These are phyloP conservation scores for Stenocarpella maydis DNA, from an alignment of 2,329 filamentous ascomycete species.

Conservation along the genomic window DNA sequence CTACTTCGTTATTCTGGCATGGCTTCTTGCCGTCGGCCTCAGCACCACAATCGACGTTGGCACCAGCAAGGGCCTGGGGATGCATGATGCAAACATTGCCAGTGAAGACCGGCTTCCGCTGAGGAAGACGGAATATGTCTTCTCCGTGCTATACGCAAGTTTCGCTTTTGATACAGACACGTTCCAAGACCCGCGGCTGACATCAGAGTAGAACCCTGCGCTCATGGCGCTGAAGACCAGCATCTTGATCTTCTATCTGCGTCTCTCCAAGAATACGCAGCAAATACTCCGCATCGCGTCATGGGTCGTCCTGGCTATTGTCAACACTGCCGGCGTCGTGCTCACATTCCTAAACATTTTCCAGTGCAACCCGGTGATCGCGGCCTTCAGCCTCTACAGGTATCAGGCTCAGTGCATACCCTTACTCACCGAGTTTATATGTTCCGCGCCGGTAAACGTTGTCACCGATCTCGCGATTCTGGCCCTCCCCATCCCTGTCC, in stretches of 20 bases:
- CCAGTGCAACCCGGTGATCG: conserved; percentile 79
- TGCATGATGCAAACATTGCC: conserved; percentile 68
- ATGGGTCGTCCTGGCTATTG: conserved; percentile 78
- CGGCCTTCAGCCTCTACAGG: conserved; percentile 65
- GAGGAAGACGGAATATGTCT: conserved; percentile 68
- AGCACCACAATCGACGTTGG: conserved; percentile 73
- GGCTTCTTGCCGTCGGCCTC: conserved; percentile 74
- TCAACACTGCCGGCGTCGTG: conserved; percentile 80
- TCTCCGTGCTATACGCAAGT: conserved; percentile 69
- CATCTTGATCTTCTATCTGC: conserved; percentile 90
- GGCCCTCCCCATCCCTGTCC: conserved; percentile 85
- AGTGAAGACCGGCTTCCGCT: conserved; percentile 57
- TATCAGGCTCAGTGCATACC: conserved; percentile 59
- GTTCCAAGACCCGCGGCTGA: conserved; percentile 29
- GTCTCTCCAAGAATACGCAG: conserved; percentile 79
- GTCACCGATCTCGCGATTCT: conserved; percentile 90
- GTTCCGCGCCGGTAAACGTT: conserved; percentile 89
- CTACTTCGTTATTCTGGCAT: conserved; percentile 81
- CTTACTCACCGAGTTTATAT: conserved; percentile 69
- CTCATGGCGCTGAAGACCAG: conserved; percentile 93
- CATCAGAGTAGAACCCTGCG: conserved; percentile 74
- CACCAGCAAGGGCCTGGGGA: conserved; percentile 71
- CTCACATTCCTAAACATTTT: conserved; percentile 88
- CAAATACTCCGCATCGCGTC: conserved; percentile 81
- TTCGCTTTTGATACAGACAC: not conserved